Base-by-base conservation (phyloP, 2,329 filamentous ascomycete species). In the Fonsecaea nubica region DNA sequence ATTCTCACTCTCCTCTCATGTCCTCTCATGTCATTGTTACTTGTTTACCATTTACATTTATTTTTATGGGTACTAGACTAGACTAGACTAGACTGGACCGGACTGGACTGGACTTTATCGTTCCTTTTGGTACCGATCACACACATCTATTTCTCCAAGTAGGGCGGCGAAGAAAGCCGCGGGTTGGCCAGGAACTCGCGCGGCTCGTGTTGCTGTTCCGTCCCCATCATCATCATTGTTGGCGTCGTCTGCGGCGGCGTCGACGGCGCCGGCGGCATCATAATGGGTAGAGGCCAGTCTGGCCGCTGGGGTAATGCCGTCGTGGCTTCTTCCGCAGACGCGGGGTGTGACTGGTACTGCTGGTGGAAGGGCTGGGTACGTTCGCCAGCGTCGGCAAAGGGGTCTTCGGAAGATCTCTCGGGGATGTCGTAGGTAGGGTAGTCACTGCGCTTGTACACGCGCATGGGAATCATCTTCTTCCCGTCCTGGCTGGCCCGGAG, bases 401-500 rank as follows among this genome's bases (percentile, higher is more conserved):
- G 30, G 53, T 55, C 53, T 33, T 25, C n/a, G 18, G 30, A n/a
- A 8, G 53, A 6, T 32, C 53, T 32, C 9, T 55, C 30, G 32
- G 53, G 8, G 18, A 9, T 10, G 18, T 32, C 15, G 18, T 50
- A 18, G 45, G 25, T 52, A n/a, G 25, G n/a, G 32, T 21, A 33
- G 15, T 55, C 33, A 4, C 33, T 36, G 53, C 30, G 65, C 30
- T 62, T 67, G 53, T 66, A 67, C 30, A 71, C 66, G 32, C 68
- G 69, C 66, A 71, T 71, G 21, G 69, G 69, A 32, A 71, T 67
- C 38, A 69, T 68, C 52, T 65, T 68, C 38, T 69, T 68, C 53
- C 69, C 69, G 30, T 68, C 69, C 21, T 55, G 62, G 42, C 65
- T 68, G 45, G 65, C 52, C 8, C 65, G 53, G 92, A 97, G 74